Evolutionary conservation across 176 grass and related monocot genomes (phyloP).

Genomic region (Bonia amplexicaulis): DNA sequence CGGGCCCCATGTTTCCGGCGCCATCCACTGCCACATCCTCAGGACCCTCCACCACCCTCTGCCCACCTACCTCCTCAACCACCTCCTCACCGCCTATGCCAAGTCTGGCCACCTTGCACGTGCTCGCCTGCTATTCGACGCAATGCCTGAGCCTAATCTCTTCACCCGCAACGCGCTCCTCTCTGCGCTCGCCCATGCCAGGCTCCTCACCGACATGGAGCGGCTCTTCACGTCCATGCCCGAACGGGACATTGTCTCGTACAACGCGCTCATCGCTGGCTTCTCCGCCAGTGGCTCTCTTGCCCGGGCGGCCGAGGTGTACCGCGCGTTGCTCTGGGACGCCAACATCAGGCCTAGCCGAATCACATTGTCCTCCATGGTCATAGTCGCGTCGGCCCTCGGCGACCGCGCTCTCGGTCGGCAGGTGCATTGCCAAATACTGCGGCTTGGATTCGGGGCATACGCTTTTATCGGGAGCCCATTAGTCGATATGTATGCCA

Average conservation of each 20-base stretch:
- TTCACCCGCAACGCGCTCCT: constrained; percentile 56
- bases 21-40: constrained; percentile 39
- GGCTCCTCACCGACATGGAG: constrained; percentile 22
- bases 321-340: constrained; percentile 28
- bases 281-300: constrained; percentile 17
- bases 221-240: constrained; percentile 34
- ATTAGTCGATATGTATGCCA: constrained; percentile 59
- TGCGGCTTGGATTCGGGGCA: constrained; percentile 39
- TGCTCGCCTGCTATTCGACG: constrained; percentile 54
- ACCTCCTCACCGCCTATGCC: constrained; percentile 36
- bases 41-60: neutral
- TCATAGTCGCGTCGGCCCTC: constrained; percentile 31
- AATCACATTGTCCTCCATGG: constrained; percentile 55
- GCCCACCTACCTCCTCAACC: constrained; percentile 48
- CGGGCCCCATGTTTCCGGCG: neutral
- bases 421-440: constrained; percentile 53
- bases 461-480: constrained; percentile 50
- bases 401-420: constrained; percentile 23
- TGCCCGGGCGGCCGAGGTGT: neutral
- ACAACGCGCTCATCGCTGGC: constrained; percentile 50
- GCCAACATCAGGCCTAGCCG: constrained; percentile 25
- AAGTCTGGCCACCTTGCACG: constrained; percentile 18
- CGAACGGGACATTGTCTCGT: constrained; percentile 39
- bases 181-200: constrained; percentile 38
- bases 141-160: constrained; percentile 36